Conservation (phyloP, 768 basidiomycete genomes). For the Collybia mongolica region DNA sequence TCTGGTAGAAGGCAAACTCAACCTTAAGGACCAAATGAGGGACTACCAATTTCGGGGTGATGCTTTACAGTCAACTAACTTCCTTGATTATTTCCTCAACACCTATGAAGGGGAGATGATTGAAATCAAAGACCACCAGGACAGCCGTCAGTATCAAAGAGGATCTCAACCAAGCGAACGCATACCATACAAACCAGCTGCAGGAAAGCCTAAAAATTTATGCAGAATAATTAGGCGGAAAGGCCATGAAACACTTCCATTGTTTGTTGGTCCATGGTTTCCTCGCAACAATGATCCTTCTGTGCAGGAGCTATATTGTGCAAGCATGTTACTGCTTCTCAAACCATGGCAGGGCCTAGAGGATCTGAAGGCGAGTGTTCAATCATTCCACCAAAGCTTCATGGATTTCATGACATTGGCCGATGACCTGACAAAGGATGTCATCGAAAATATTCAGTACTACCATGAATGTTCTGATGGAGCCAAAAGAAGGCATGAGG, state of each 20-base stretch:
- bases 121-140: neutral
- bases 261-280: conserved; percentile 31
- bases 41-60: conserved; percentile 19
- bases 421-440: neutral
- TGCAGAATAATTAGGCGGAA: neutral
- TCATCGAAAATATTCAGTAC: conserved; percentile 30
- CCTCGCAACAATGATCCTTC: conserved; percentile 18
- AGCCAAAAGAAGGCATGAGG: neutral
- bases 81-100: conserved; percentile 15
- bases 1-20: too few relatives aligned
- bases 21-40: conserved; percentile 14
- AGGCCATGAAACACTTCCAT: conserved; percentile 31
- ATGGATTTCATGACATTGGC: conserved; percentile 5
- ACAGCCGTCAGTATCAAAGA: too few relatives aligned
- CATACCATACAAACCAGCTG: too few relatives aligned
- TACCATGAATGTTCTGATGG: conserved; percentile 26
- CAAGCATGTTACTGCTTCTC: conserved; percentile 28
- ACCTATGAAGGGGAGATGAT: conserved; percentile 16
- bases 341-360: conserved; percentile 29
- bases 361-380: conserved; percentile 17
- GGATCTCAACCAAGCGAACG: too few relatives aligned
- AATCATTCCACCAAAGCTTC: conserved; percentile 21
- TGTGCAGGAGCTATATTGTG: conserved; percentile 21
- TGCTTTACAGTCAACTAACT: conserved; percentile 2
- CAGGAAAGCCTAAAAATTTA: neutral